phyloP scores from a whole-genome alignment of 2,329 filamentous ascomycete genomes.

The Erysiphe neolycopersici region DNA sequence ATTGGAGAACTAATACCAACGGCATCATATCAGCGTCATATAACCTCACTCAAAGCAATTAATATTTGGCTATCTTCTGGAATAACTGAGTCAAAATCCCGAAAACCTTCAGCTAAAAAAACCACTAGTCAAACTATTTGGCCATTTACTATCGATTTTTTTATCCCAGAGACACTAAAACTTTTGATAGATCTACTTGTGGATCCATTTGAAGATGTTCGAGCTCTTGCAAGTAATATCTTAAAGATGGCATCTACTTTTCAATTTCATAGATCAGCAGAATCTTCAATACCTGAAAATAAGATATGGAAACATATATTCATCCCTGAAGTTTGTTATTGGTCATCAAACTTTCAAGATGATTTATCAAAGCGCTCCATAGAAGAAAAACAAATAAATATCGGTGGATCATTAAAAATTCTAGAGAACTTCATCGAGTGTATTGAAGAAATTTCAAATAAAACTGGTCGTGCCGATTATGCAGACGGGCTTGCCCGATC shows the following conservation, averaged over 20 bases:
- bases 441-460: constrained; percentile 31
- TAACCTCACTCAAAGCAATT: constrained; percentile 49
- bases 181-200: constrained; percentile 53
- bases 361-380: background rate
- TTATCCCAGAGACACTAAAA: constrained; percentile 26
- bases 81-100: constrained; percentile 7
- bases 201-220: constrained; percentile 82
- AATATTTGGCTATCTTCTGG: constrained; percentile 28
- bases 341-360: background rate
- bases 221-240: constrained; percentile 27
- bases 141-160: constrained; percentile 12
- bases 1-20: constrained; percentile 49
- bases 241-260: constrained; percentile 22
- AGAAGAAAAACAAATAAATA: background rate
- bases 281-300: background rate
- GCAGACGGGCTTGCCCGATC: constrained; percentile 70
- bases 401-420: constrained; percentile 6
- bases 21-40: constrained; percentile 72
- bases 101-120: background rate
- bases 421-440: constrained; percentile 22
- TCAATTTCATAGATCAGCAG: constrained; percentile 3
- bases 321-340: too few relatives aligned
- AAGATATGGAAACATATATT: background rate
- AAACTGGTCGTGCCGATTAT: constrained; percentile 66
- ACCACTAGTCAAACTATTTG: constrained; percentile 6